Evolutionary conservation across 1,284 basidiomycete species (phyloP), one percentile per base, ranked within the genome.

Genomic region (Ceratobasidium sp.): DNA sequence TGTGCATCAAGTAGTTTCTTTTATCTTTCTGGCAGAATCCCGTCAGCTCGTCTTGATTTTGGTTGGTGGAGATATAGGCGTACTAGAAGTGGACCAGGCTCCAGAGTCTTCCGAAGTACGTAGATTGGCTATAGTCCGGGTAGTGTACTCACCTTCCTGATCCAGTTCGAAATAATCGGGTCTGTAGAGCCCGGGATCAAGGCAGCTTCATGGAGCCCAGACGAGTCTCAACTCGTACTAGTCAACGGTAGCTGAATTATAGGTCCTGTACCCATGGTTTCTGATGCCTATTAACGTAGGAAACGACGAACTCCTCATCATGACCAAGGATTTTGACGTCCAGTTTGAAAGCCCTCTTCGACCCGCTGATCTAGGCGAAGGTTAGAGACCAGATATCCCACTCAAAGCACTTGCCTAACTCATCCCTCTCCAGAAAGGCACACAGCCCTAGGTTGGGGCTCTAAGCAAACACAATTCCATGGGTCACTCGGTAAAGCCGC

Each of bases 401-500:
- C 10, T 27, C 17, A 2, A 22, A n/a, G 35, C 29, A 29, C 45
- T 70, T 68, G 17, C 35, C 7, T 6, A 22, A 12, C 10, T 70
- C 53, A 47, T 47, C 15, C 17, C n/a, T 32, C 58, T 45, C 1
- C 74, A 94, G 94, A 94, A 77, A 86, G 88, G 43, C 93, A 92
- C 5, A 93, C 98, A 75, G 93, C 96, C 74, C 93, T 98, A 67
- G 97, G 97, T 8, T 99, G 97, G 97, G 97, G 97, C 32, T 93
- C 93, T 3, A 97, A 96, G 76, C 85, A 92, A 75, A 99, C 97
- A 0, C 97, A 99, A 77, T 99, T 99, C 77, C 96, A 98, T 75
- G 97, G 97, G 13, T 96, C 94, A 0, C 83, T 95, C 3, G 97
- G 97, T 32, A 99, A 98, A 78, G 82, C 86, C 8, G 92, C 92